These are phyloP conservation scores for Anthoceros angustus DNA, from an alignment of 225 moss, liverwort and hornwort genomes.

Conservation along the genomic window DNA sequence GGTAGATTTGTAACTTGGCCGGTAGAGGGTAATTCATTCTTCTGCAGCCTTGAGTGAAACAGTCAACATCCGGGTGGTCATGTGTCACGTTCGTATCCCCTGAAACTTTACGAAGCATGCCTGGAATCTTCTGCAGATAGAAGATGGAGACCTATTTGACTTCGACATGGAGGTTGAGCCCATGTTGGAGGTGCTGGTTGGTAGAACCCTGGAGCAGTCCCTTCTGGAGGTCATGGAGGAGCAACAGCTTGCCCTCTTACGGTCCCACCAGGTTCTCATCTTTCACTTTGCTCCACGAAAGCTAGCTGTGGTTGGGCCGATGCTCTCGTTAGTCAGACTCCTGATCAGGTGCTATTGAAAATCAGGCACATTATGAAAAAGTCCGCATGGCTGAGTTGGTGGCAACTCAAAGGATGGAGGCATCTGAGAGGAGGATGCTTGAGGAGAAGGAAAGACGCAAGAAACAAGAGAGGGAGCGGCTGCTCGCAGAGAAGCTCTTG, in stretches of 20 bases:
- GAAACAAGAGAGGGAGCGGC: slow-evolving; percentile 46
- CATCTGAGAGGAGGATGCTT: slow-evolving; percentile 54
- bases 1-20: too few species aligned
- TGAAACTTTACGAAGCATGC: neutral
- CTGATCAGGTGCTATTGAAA: neutral
- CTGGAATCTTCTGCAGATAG: slow-evolving; percentile 35
- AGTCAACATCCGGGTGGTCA: too few species aligned
- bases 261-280: slow-evolving; percentile 52
- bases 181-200: slow-evolving; percentile 54
- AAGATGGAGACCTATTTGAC: slow-evolving; percentile 71
- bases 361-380: slow-evolving; percentile 78
- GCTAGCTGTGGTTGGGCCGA: too few species aligned
- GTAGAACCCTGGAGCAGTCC: slow-evolving; percentile 69
- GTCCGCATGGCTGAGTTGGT: slow-evolving; percentile 69
- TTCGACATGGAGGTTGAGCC: slow-evolving; percentile 90
- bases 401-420: slow-evolving; percentile 71
- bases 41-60: too few species aligned
- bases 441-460: slow-evolving; percentile 63
- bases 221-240: slow-evolving; percentile 96
- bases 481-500: slow-evolving; percentile 51
- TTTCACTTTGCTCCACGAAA: neutral
- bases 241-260: slow-evolving; percentile 60
- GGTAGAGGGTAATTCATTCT: too few species aligned
- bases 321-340: neutral
- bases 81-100: too few species aligned